phyloP scores from a whole-genome alignment of 768 basidiomycete species.

The Boletellus sp. region DNA sequence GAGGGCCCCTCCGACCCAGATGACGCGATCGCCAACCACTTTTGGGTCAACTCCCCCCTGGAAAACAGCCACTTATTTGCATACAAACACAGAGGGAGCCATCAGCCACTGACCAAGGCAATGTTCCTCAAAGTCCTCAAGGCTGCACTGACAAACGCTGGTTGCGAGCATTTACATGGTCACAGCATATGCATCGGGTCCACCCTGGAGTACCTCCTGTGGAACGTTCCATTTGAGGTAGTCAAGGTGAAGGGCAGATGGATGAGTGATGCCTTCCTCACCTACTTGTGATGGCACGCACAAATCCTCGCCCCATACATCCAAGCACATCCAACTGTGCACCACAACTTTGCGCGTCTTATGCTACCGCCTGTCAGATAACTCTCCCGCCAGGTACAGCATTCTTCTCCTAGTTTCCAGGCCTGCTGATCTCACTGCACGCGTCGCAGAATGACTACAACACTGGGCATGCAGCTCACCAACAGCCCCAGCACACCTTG shows the following conservation, averaged over 20 bases:
- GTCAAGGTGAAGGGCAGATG: background rate
- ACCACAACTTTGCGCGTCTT: background rate
- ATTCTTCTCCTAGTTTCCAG: background rate
- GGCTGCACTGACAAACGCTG: too few species aligned
- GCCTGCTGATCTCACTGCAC: background rate
- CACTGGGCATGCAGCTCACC: too few species aligned
- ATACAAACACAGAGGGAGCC: conserved; percentile 11
- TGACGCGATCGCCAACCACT: background rate
- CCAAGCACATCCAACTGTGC: conserved; percentile 11
- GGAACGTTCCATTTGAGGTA: background rate
- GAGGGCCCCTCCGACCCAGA: conserved; percentile 7
- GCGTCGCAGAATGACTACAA: too few species aligned
- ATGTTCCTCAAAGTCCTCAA: too few species aligned
- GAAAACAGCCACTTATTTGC: conserved; percentile 27
- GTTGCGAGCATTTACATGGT: too few species aligned
- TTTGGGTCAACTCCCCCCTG: conserved; percentile 30
- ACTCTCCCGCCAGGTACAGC: background rate
- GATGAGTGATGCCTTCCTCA: conserved; percentile 26
- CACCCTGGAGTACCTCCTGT: conserved; percentile 38
- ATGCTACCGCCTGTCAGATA: background rate
- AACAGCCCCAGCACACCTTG: too few species aligned
- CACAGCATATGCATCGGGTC: conserved; percentile 29
- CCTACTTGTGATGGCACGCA: conserved; percentile 28
- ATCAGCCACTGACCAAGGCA: conserved; percentile 26
- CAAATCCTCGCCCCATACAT: conserved; percentile 32